Evolutionary conservation across 441 rosid genomes (phyloP).

Genomic region (Populus hybrid): DNA sequence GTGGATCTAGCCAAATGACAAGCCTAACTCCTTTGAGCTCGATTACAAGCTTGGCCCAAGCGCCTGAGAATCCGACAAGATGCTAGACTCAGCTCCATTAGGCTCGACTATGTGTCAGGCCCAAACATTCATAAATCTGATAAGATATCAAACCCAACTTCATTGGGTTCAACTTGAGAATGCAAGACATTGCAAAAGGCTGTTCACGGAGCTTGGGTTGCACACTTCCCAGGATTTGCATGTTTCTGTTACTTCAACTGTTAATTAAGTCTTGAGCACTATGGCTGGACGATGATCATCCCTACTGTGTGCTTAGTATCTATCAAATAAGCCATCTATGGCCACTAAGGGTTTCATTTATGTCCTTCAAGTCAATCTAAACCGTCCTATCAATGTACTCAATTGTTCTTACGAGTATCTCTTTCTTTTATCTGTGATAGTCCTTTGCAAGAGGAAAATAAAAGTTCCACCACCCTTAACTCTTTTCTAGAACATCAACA

Average conservation of each 20-base stretch:
- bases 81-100: too few species aligned
- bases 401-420: neutral
- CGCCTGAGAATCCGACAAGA: rapidly evolving
- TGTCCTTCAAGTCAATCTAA: neutral
- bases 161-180: slow-evolving; percentile 19
- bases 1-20: too few species aligned
- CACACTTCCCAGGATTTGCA: slow-evolving; percentile 47
- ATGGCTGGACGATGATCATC: neutral
- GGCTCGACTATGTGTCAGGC: too few species aligned
- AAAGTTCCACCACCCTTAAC: too few species aligned
- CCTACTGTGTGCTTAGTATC: neutral
- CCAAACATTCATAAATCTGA: rapidly evolving
- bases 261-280: slow-evolving; percentile 18
- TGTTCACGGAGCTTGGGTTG: slow-evolving; percentile 42
- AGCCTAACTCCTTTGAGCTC: too few species aligned
- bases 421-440: too few species aligned
- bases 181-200: slow-evolving; percentile 51
- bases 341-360: neutral
- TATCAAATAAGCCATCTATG: slow-evolving; percentile 1
- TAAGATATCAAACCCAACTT: too few species aligned
- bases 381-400: neutral
- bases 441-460: too few species aligned
- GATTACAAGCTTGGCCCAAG: too few species aligned
- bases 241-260: slow-evolving; percentile 55
- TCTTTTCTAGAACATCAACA: too few species aligned